Conservation (phyloP, 108 stramenopile genomes). For the Pseudonitzschia pungens region DNA sequence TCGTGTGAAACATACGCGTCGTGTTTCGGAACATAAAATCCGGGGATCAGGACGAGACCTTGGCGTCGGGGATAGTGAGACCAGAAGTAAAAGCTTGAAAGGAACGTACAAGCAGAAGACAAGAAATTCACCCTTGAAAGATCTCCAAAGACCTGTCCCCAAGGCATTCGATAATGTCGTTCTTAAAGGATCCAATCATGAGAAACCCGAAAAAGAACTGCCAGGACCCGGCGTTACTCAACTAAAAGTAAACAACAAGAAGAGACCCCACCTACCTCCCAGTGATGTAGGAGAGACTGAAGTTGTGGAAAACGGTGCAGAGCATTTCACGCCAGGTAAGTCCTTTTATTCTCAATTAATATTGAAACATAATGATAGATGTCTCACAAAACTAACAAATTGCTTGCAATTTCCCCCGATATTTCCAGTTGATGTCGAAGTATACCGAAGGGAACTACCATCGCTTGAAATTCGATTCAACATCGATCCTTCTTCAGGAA, state of each 20-base stretch:
- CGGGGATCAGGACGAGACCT: not conserved
- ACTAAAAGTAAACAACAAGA: not conserved
- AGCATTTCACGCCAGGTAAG: slow-evolving; percentile 8
- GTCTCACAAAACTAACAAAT: not conserved
- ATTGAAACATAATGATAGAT: not conserved
- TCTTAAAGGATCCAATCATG: not conserved
- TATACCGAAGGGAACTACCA: slow-evolving; percentile 16
- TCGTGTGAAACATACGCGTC: not conserved
- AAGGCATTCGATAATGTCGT: not conserved
- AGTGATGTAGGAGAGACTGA: not conserved
- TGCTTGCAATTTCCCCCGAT: not conserved
- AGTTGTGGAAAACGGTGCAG: not conserved
- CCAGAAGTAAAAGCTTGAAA: not conserved
- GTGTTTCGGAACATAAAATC: not conserved
- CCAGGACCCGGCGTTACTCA: not conserved
- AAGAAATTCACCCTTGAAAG: not conserved
- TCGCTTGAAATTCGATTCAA: slow-evolving; percentile 19
- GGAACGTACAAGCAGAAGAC: not conserved
- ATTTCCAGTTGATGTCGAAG: slow-evolving; percentile 9
- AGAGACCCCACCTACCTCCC: not conserved
- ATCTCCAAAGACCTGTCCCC: not conserved
- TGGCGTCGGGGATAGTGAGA: too few relatives aligned
- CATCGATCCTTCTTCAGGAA: not conserved
- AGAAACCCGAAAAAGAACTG: not conserved
- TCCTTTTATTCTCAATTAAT: too few relatives aligned